Conservation (phyloP, 2,329 filamentous ascomycete species). For the Epichloe uncinata region DNA sequence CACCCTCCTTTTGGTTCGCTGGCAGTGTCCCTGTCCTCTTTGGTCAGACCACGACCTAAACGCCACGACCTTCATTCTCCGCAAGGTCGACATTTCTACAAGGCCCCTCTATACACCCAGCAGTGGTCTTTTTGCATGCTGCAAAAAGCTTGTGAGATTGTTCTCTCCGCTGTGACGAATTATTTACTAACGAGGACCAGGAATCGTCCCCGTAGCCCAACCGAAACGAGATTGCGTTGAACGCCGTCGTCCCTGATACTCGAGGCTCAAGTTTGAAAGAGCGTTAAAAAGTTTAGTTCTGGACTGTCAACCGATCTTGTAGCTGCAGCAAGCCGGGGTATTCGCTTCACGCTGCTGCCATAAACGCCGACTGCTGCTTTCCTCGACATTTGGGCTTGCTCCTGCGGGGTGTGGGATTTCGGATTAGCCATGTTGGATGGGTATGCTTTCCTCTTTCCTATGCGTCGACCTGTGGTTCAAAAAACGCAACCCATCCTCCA, state of each 20-base stretch:
- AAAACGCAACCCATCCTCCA: not conserved
- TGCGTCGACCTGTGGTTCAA: constrained; percentile 1
- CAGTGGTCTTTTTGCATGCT: not conserved
- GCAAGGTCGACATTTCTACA: not conserved
- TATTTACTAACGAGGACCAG: constrained; percentile 11
- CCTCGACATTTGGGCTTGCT: constrained; percentile 9
- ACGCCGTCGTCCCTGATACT: not conserved
- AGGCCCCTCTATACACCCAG: not conserved
- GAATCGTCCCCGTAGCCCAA: constrained; percentile 13
- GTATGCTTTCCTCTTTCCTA: constrained; percentile 21
- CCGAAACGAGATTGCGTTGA: constrained; percentile 10
- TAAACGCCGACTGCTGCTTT: constrained; percentile 6
- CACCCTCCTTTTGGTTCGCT: constrained; percentile 1
- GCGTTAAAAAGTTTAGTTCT: not conserved
- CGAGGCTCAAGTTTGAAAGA: not conserved
- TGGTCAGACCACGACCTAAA: constrained; percentile 3
- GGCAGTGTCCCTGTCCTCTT: not conserved
- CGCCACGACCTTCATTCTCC: not conserved
- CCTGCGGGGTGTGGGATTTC: constrained; percentile 8
- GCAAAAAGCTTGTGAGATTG: not conserved
- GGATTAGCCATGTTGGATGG: constrained; percentile 20
- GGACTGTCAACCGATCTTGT: not conserved
- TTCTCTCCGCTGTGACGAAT: not conserved
- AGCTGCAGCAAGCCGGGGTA: not conserved
- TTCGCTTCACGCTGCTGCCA: constrained; percentile 1